Evolutionary conservation across 2,329 filamentous ascomycete species (phyloP), one percentile per base, ranked within the genome.

Genomic region (Fusarium proliferatum): DNA sequence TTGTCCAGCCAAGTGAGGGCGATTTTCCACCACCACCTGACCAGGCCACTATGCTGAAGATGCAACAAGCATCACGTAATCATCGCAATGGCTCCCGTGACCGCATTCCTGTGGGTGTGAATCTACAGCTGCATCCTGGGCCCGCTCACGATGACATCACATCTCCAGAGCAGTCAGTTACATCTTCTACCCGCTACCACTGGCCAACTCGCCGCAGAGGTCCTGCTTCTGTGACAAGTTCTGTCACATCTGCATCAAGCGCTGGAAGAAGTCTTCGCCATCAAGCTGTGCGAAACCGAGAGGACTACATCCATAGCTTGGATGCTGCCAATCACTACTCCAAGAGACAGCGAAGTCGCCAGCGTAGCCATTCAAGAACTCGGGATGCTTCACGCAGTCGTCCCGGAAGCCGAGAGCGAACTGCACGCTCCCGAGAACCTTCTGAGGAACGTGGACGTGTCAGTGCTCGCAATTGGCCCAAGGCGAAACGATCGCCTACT

Each of bases 271-370:
- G 86, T 75, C 79, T 88, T 71, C 85, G 90, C 17, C 73, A 86
- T 62, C 87, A 84, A 59, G 72, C 74, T 71, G 85, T 81, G 55
- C 89, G 91, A 70, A 94, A 90, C 72, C 88, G 94, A 41, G 93
- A 97, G 75, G 91, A 95, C 72, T 97, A 96, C 79, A 95, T 97
- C 72, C 94, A 91, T 82, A 96, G 94, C 79, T 84, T 97, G 3
- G 94, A 97, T 39, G 89, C 94, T 57, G 93, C 94, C 15, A 90
- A 91, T 64, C 88, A 90, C 67, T 90, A 91, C 77, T 84, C 86
- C 9, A 86, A 84, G 71, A 88, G 85, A 70, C 83, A 86, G 59
- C 86, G 88, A 59, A 89, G 87, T 52, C 87, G 90, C 12, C 88
- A 89, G 60, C 86, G 78, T 48, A 90, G 88, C 78, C 82, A 84